phyloP scores from a whole-genome alignment of 495 filamentous ascomycete genomes.

The Jackrogersella multiformis region DNA sequence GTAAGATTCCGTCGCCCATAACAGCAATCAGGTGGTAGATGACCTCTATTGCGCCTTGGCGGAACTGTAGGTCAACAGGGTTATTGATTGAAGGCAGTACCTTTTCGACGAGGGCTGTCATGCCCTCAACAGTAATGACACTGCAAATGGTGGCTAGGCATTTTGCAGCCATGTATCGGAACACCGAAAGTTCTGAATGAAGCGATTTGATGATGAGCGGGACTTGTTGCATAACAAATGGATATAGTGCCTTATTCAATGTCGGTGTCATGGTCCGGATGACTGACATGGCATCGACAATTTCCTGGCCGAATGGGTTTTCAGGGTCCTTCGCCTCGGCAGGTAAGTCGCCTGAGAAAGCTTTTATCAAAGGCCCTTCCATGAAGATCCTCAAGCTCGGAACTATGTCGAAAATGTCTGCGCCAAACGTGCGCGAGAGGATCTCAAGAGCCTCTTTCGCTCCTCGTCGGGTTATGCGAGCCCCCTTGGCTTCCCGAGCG shows the following conservation, averaged over 20 bases:
- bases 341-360: conserved; percentile 78
- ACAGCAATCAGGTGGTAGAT: conserved; percentile 97
- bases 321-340: conserved; percentile 72
- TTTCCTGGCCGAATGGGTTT: conserved; percentile 81
- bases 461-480: conserved; percentile 87
- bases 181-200: conserved; percentile 85
- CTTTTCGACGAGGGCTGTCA: conserved; percentile 94
- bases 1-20: conserved; percentile 95
- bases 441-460: conserved; percentile 96
- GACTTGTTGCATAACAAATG: conserved; percentile 81
- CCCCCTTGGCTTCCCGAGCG: conserved; percentile 83
- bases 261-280: conserved; percentile 89
- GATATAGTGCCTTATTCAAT: conserved; percentile 74
- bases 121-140: conserved; percentile 90
- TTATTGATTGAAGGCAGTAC: conserved; percentile 91
- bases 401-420: conserved; percentile 76
- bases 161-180: conserved; percentile 96
- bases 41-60: conserved; percentile 92
- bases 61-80: conserved; percentile 80
- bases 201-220: conserved; percentile 88
- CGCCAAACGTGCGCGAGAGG: conserved; percentile 78
- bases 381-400: conserved; percentile 83
- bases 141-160: conserved; percentile 98
- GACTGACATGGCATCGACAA: conserved; percentile 92
- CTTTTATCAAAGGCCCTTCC: conserved; percentile 76